Base-by-base conservation (phyloP, 495 filamentous ascomycete species). In the Lasiosphaeris hirsuta region DNA sequence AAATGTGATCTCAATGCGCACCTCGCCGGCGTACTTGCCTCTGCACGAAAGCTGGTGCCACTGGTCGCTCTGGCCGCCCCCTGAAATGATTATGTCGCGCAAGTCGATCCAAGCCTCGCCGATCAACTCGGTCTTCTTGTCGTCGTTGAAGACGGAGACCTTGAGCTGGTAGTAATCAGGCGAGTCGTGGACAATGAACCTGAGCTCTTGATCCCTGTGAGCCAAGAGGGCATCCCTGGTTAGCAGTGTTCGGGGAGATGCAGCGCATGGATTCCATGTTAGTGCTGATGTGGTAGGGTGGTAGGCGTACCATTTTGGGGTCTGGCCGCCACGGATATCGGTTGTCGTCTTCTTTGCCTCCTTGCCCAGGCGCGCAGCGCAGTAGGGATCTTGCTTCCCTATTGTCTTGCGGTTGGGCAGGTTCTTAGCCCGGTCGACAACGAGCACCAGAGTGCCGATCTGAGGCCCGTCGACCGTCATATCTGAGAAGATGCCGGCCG, bases 351-450 rank as follows among this genome's bases (percentile, higher is more conserved):
- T 96, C 80, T 96, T 96, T 14, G 93, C 95, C 73, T 97, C 93
- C 71, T 99, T 99, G 9, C 93, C 94, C 34, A 99, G 73, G 43
- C 94, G 81, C 37, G 90, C 91, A 45, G 95, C 93, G 73, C 92
- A 96, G 69, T 97, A 99, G 7, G 95, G 92, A 69, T 97, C 91
- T 75, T 99, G 94, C 75, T 99, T 99, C 53, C 95, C 93, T 80
- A 97, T 96, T 2, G 90, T 90, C 77, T 93, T 93, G 58, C 90
- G 77, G 71, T 97, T 99, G 40, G 95, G 94, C 53, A 99, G 77
- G 69, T 99, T 99, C 81, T 95, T 97, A 51, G 88, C 90, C 45
- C 89, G 82, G 72, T 99, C 95, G 59, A 99, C 81, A 59, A 99
- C 85, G 39, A 91, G 80, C 44, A 99, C 90, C 61, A 99, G 78